These are phyloP conservation scores for Ziziphus jujuba DNA, from an alignment of 306 rosid genomes.

Conservation along the genomic window DNA sequence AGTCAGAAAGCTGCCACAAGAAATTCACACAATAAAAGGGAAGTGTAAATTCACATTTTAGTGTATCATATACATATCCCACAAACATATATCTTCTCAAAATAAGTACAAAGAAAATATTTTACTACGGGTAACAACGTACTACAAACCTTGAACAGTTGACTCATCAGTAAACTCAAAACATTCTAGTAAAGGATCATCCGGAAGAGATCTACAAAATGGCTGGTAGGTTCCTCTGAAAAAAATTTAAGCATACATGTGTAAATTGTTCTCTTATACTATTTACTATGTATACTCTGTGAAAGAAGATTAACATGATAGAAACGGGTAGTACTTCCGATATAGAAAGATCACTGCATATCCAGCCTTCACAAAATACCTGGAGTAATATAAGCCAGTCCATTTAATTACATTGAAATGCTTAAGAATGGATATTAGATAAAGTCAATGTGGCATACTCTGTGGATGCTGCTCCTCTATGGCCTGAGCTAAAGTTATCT, in stretches of 20 bases:
- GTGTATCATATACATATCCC: too few species aligned
- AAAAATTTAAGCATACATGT: slow-evolving; percentile 9
- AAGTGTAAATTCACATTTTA: neutral
- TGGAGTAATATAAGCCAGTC: slow-evolving; percentile 33
- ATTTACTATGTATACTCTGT: neutral
- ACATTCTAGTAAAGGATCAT: slow-evolving; percentile 88
- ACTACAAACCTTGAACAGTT: slow-evolving; percentile 56
- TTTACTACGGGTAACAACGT: neutral
- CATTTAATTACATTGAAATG: neutral
- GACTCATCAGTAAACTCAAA: slow-evolving; percentile 47
- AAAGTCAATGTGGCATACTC: slow-evolving; percentile 55
- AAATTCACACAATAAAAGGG: neutral
- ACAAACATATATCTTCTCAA: too few species aligned
- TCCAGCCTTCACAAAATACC: slow-evolving; percentile 89
- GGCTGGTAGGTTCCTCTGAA: slow-evolving; percentile 91
- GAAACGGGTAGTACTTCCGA: slow-evolving; percentile 48
- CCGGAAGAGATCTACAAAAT: slow-evolving; percentile 83
- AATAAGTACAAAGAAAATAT: neutral
- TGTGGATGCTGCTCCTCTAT: slow-evolving; percentile 94
- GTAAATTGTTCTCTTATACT: neutral
- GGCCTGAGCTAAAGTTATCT: slow-evolving; percentile 97
- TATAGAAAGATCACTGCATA: slow-evolving; percentile 85
- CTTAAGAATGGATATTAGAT: neutral
- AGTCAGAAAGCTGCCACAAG: slow-evolving; percentile 3
- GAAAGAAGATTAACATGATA: neutral